Evolutionary conservation across 2,329 filamentous ascomycete species (phyloP), one percentile per base, ranked within the genome.

Genomic region (Aspergillus sp.): DNA sequence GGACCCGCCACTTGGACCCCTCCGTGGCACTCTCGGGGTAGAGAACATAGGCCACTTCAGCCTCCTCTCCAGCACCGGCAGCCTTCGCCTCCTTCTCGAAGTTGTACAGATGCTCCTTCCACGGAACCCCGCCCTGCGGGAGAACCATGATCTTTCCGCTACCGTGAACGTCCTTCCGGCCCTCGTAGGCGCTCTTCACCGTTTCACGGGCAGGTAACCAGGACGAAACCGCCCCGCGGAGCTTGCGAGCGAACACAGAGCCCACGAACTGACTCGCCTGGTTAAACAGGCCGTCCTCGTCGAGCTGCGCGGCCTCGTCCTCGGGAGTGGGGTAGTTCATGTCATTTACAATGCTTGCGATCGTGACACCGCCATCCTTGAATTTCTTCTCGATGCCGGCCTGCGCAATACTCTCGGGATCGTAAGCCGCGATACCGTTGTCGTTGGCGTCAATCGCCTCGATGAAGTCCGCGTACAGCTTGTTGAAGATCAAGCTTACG

Each of bases 401-500:
- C 31, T 86, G 82, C 31, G 84, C 77, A 17, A 96, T 73, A 33
- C 81, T 87, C 23, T 82, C 82, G 27, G 89, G 82, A 72, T 96
- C 91, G 77, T 96, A 96, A 58, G 82, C 84, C 25, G 87, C 88
- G 71, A 99, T 89, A 65, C 95, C 95, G 75, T 99, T 99, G 82
- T 99, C 95, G 77, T 99, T 93, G 57, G 93, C 95, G 76, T 99
- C 95, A 56, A 99, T 88, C 2, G 95, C 92, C 81, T 99, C 95
- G 73, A 99, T 83, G 75, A 98, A 97, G 76, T 89, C 89, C 66
- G 89, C 87, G 82, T 99, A 99, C 51, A 99, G 79, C 81, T 97
- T 97, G 69, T 86, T 82, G 81, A 90, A 96, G 55, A 99, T 81
- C 31, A 96, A 76, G 41, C 83, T 81, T 45, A 95, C 88, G 64